Evolutionary conservation across 1,284 basidiomycete genomes (phyloP).

Genomic region (Volvariella volvacea): DNA sequence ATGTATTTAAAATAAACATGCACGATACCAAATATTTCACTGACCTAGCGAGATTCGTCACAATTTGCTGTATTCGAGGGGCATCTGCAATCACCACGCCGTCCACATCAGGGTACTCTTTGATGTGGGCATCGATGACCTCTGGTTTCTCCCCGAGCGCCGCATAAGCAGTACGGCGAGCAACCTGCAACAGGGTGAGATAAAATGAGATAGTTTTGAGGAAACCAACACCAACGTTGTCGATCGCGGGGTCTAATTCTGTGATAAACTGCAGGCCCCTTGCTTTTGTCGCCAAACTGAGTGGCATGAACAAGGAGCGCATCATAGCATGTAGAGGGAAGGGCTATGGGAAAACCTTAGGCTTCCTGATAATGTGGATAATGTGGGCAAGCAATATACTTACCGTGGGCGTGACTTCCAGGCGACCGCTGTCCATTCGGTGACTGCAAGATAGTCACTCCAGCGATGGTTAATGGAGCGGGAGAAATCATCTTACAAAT

Average conservation of each 20-base stretch:
- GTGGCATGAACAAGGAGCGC: constrained; percentile 71
- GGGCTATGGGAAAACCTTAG: constrained; percentile 37
- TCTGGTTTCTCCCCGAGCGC: constrained; percentile 44
- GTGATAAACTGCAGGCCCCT: constrained; percentile 63
- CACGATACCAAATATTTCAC: constrained; percentile 10
- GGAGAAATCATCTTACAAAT: constrained; percentile 50
- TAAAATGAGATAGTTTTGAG: constrained; percentile 1
- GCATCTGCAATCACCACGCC: constrained; percentile 75
- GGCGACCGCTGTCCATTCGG: constrained; percentile 76
- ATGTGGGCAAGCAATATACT: constrained; percentile 8
- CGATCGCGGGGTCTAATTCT: constrained; percentile 69
- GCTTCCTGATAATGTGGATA: no score
- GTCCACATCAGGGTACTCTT: constrained; percentile 41
- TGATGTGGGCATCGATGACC: constrained; percentile 31
- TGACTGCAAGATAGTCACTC: constrained; percentile 25
- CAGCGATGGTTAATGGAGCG: background rate
- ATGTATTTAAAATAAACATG: constrained; percentile 3
- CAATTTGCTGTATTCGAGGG: constrained; percentile 73
- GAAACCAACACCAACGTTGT: constrained; percentile 40
- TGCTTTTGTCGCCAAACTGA: constrained; percentile 70
- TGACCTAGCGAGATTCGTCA: constrained; percentile 72
- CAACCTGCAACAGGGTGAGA: constrained; percentile 27
- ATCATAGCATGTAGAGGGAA: constrained; percentile 84
- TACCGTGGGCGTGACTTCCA: constrained; percentile 62
- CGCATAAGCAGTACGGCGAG: constrained; percentile 49